Percentiles rank a stretch among this genome's conserved stretches.
Conservation (phyloP, 371 early-diverging fungal genomes). For the Circinella minor region DNA sequence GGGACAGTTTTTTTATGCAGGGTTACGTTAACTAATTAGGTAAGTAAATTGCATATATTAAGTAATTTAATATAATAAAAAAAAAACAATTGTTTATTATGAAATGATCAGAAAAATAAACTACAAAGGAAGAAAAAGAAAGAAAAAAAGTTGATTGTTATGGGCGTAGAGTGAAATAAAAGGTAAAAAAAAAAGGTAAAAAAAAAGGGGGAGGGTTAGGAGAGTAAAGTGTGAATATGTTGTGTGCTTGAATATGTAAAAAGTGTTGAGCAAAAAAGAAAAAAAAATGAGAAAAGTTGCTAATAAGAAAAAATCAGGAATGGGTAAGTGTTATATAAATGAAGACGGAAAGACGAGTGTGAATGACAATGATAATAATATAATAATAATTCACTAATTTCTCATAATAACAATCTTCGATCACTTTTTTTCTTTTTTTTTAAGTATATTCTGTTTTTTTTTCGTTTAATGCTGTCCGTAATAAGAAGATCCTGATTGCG, state of each 20-base stretch:
- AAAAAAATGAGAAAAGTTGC: neutral
- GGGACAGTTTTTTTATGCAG: neutral
- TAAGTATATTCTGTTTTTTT: too few relatives aligned
- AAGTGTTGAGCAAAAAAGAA: neutral
- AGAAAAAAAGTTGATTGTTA: neutral
- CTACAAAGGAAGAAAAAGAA: neutral
- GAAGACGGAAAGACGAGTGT: too few relatives aligned
- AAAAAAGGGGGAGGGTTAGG: neutral
- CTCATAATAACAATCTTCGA: too few relatives aligned
- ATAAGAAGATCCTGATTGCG: conserved; percentile 27
- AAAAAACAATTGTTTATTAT: neutral
- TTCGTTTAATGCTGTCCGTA: conserved; percentile 23
- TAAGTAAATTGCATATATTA: neutral
- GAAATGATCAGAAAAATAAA: conserved; percentile 6
- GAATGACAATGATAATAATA: neutral
- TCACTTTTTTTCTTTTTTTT: neutral
- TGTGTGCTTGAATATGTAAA: neutral
- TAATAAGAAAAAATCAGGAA: neutral
- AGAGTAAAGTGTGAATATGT: neutral
- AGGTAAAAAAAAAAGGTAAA: neutral
- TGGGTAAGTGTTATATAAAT: neutral
- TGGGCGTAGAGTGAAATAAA: neutral
- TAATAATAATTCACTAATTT: neutral
- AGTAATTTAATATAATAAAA: neutral
- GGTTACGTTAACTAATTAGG: neutral